Percentiles rank a stretch among this genome's conserved stretches.
Evolutionary conservation across 1,139 yeast genomes (phyloP).

Genomic region (Kodamaea anthophila): DNA sequence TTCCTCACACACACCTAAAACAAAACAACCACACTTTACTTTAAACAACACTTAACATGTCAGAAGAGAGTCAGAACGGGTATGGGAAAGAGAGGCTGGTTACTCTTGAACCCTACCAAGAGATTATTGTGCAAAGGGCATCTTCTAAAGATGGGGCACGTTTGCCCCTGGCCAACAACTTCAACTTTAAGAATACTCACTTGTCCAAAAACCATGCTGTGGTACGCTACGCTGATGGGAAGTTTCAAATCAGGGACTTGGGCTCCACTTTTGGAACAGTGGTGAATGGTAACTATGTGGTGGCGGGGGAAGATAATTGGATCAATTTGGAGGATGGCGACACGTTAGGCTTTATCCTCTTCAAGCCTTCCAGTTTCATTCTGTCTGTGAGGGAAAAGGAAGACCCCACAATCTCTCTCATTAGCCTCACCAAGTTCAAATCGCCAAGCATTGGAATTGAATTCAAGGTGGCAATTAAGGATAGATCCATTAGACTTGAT

Average conservation of each 20-base stretch:
- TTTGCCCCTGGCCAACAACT: slow-evolving; percentile 20
- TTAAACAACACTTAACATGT: no score
- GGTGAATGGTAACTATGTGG: slow-evolving; percentile 21
- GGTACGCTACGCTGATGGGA: slow-evolving; percentile 12
- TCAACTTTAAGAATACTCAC: slow-evolving; percentile 27
- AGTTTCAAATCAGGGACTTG: slow-evolving; percentile 23
- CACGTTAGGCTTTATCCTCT: slow-evolving; percentile 27
- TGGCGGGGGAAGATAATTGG: slow-evolving; percentile 14
- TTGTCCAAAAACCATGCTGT: slow-evolving; percentile 30
- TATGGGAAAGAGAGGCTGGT: slow-evolving; percentile 12
- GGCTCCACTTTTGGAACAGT: slow-evolving; percentile 39
- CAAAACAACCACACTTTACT: no score
- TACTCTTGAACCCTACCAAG: slow-evolving; percentile 13
- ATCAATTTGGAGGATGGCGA: slow-evolving; percentile 19
- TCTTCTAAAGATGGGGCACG: slow-evolving; percentile 22
- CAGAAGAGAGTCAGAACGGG: not conserved
- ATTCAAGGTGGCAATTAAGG: slow-evolving; percentile 14
- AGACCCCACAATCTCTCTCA: slow-evolving; percentile 4
- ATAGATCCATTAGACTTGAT: slow-evolving; percentile 9
- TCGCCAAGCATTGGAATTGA: slow-evolving; percentile 20
- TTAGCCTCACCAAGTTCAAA: slow-evolving; percentile 21
- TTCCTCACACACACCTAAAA: no score
- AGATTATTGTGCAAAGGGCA: slow-evolving; percentile 21
- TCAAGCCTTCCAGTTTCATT: slow-evolving; percentile 23
- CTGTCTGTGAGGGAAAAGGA: slow-evolving; percentile 10